Evolutionary conservation across 2,329 filamentous ascomycete genomes (phyloP), one percentile per base, ranked within the genome.

Genomic region (Aulographum hederae): DNA sequence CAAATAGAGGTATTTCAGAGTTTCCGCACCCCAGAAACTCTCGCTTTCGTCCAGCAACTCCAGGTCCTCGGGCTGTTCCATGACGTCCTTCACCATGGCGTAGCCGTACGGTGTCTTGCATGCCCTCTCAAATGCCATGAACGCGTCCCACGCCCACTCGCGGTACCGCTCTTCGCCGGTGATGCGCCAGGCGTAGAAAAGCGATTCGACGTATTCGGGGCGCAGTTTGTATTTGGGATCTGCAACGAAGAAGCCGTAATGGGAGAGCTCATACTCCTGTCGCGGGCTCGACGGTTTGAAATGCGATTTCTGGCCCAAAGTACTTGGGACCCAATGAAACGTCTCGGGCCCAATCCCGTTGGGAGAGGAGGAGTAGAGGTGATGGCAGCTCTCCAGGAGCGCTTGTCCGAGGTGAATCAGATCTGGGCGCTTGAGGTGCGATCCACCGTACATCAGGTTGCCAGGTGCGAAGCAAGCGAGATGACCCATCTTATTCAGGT

Each of bases 21-120:
- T 75, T 52, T 76, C 70, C 2, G 69, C 69, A 23, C 78, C 58
- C 74, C 76, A 81, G 48, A 80, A 81, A 38, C 72, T 78, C 33
- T 54, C 51, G 20, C 50, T 48, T 43, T 46, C 43, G 32, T 56
- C 52, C 20, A 23, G 6, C 20, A 23, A 23, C 20, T 43, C 38
- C 28, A 16, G 6, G n/a, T 33, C 31, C n/a, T 29, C 33, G 16
- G 1, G 44, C 46, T 17, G n/a, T 18, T 18, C 41, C 26, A 47
- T 51, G 5, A 57, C 53, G 32, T 56, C 53, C 5, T 38, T 32
- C 23, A 57, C 31, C 25, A 48, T 48, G 10, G 53, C 53, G 32
- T 51, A 56, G 2, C 54, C 54, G 29, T 43, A 54, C 6, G 45
- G 43, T 10, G 53, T 51, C 34, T 51, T 53, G 38, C 52, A 54